A percentile compares a stretch with the other conserved stretches of the same genome.
Conservation (phyloP, 352 stramenopile species). For the Pythium pyrilobum region DNA sequence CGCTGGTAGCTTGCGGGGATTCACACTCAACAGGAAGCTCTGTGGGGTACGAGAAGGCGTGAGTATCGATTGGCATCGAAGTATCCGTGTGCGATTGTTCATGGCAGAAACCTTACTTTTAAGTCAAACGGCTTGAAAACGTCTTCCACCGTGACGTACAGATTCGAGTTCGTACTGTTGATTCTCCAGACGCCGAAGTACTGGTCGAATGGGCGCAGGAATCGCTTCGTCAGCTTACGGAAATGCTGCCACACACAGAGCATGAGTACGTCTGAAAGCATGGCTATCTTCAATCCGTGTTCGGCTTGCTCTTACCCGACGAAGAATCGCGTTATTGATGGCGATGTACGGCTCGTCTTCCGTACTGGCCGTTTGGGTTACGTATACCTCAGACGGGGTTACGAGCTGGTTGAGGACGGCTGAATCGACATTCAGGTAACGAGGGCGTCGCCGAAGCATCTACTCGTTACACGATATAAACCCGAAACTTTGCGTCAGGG, state of each 20-base stretch:
- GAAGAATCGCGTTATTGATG: constrained; percentile 85
- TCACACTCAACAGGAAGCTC: constrained; percentile 52
- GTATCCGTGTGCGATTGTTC: background rate
- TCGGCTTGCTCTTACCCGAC: constrained; percentile 34
- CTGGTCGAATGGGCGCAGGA: constrained; percentile 84
- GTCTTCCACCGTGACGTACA: constrained; percentile 64
- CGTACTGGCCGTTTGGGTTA: constrained; percentile 38
- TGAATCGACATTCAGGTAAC: constrained; percentile 50
- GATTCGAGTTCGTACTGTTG: constrained; percentile 44
- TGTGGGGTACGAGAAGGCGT: constrained; percentile 11
- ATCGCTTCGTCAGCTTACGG: constrained; percentile 73
- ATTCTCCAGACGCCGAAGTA: constrained; percentile 83
- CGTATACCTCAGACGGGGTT: constrained; percentile 34
- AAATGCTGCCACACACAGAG: constrained; percentile 52
- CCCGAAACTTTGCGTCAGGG: too few relatives aligned
- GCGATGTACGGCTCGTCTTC: constrained; percentile 65
- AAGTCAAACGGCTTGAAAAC: constrained; percentile 75
- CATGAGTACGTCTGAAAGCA: background rate
- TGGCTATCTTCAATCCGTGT: background rate
- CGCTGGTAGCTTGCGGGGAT: constrained; percentile 41
- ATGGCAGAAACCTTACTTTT: constrained; percentile 16
- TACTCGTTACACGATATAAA: background rate
- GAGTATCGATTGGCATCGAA: background rate
- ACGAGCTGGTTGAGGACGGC: constrained; percentile 65
- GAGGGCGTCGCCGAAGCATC: constrained; percentile 56